These are phyloP conservation scores for Thamnidium elegans DNA, from an alignment of 192 early-diverging fungal species.

Conservation along the genomic window DNA sequence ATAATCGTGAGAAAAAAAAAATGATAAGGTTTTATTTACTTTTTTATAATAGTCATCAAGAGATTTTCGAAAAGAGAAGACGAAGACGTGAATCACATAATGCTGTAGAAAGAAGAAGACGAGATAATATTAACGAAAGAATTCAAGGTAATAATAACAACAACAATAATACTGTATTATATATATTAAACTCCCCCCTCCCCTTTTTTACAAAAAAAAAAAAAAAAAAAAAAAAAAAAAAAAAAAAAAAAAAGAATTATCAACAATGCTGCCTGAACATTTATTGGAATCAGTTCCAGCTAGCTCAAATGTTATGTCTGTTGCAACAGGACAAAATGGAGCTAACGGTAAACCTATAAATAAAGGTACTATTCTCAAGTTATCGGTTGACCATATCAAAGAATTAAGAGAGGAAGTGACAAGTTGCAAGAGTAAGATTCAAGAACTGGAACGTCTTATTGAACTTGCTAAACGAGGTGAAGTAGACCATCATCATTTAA, in stretches of 20 bases:
- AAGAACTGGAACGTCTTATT: conserved; percentile 23
- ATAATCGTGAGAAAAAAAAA: background rate
- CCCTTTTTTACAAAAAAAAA: too few species aligned
- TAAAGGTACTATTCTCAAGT: conserved; percentile 30
- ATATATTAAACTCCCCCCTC: background rate
- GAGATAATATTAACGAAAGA: conserved; percentile 33
- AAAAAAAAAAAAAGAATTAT: conserved; percentile 15
- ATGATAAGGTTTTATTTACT: background rate
- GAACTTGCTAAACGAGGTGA: conserved; percentile 25
- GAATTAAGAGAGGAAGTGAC: conserved; percentile 22
- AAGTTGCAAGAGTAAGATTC: conserved; percentile 21
- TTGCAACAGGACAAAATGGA: conserved; percentile 4
- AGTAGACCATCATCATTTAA: conserved; percentile 9
- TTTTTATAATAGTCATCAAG: conserved; percentile 28
- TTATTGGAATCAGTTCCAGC: conserved; percentile 22
- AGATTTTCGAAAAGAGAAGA: conserved; percentile 29
- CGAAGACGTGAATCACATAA: conserved; percentile 30
- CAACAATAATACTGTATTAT: too few species aligned
- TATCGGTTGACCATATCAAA: conserved; percentile 34
- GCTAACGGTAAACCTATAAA: conserved; percentile 20
- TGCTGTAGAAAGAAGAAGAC: conserved; percentile 29
- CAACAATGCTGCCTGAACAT: conserved; percentile 26
- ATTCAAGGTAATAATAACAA: conserved; percentile 31
- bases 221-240: conserved; percentile 6
- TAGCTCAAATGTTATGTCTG: conserved; percentile 26